phyloP scores from a whole-genome alignment of 225 moss, liverwort and hornwort species.

The Sphagnum tenellum region DNA sequence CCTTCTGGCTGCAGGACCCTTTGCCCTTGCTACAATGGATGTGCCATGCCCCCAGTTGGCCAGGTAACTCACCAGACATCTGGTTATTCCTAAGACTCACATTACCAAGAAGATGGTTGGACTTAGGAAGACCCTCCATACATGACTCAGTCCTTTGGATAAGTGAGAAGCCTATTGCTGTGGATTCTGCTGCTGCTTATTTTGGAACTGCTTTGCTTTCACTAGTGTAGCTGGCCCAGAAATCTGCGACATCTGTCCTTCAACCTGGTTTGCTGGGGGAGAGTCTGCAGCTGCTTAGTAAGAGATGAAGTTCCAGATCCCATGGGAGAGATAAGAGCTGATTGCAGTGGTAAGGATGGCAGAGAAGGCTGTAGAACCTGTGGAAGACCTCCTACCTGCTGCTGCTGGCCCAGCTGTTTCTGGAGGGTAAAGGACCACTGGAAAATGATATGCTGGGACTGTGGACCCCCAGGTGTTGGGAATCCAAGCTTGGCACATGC shows the following conservation, averaged over 20 bases:
- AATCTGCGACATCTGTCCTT: slow-evolving; percentile 13
- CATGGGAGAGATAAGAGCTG: slow-evolving; percentile 15
- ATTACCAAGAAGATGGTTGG: slow-evolving; percentile 6
- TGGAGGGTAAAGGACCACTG: slow-evolving; percentile 14
- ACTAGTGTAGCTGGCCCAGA: slow-evolving; percentile 18
- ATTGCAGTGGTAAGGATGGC: slow-evolving; percentile 14
- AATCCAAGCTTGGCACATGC: slow-evolving; percentile 14
- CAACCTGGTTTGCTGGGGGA: slow-evolving; percentile 8
- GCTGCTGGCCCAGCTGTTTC: slow-evolving; percentile 8
- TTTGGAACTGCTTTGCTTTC: slow-evolving; percentile 25
- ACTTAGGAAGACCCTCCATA: slow-evolving; percentile 18
- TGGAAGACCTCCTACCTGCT: slow-evolving; percentile 10
- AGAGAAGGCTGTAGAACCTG: slow-evolving; percentile 15
- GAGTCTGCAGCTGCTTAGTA: slow-evolving; percentile 6
- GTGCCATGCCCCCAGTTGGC: too few relatives aligned
- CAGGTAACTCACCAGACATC: too few relatives aligned
- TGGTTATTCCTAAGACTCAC: too few relatives aligned
- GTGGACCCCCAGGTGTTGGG: slow-evolving; percentile 17
- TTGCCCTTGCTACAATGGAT: too few relatives aligned
- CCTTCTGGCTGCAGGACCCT: too few relatives aligned
- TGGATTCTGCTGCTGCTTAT: slow-evolving; percentile 11
- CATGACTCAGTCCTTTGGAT: slow-evolving; percentile 16
- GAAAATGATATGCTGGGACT: slow-evolving; percentile 21
- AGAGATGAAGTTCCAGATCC: slow-evolving; percentile 13
- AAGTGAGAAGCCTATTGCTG: slow-evolving; percentile 10